Base-by-base conservation (phyloP, 805 yeast species). In the Schizosaccharomyces cryophilus region DNA sequence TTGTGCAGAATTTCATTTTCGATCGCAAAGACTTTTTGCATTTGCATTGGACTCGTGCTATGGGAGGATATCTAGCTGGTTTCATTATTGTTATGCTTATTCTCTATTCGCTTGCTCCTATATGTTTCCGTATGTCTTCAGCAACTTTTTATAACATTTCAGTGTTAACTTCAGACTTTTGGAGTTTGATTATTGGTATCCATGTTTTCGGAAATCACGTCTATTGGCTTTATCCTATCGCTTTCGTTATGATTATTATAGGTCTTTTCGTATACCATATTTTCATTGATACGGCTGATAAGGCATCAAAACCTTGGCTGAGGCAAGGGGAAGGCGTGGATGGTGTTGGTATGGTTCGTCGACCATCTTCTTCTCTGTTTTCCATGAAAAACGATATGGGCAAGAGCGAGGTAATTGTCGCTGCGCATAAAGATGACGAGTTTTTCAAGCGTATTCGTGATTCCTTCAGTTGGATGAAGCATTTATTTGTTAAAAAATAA, bases 111-210 rank as follows among this genome's bases (percentile, higher is more conserved):
- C 68, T 75, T 13, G 74, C 75, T 26, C 77, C 77, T 24, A 69
- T 74, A 56, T 63, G 74, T 64, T 71, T 74, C 69, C 67, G 77
- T 45, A 73, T 74, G 73, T 72, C 77, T 19, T 73, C 76, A 5
- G 77, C 78, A 13, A 76, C 77, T 13, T 74, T 74, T 63, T 74
- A 74, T 69, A 74, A 74, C 66, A 65, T 74, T 62, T 73, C 75
- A 45, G 62, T 74, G 26, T 68, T 74, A 60, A 74, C 77, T 17
- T 71, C 75, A 19, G 77, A 74, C 64, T 74, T 74, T 67, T 74
- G 78, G 77, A 73, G 77, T 11, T 63, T 74, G 63, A 64, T 75
- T 15, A 72, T 74, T 29, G 77, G 77, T n/a, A 68, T 73, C 58
- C 67, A 70, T 63, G 76, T 73, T n/a, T 74, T 74, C 64, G 74